These are phyloP conservation scores for Sesbania bispinosa DNA, from an alignment of 306 rosid genomes.

Conservation along the genomic window DNA sequence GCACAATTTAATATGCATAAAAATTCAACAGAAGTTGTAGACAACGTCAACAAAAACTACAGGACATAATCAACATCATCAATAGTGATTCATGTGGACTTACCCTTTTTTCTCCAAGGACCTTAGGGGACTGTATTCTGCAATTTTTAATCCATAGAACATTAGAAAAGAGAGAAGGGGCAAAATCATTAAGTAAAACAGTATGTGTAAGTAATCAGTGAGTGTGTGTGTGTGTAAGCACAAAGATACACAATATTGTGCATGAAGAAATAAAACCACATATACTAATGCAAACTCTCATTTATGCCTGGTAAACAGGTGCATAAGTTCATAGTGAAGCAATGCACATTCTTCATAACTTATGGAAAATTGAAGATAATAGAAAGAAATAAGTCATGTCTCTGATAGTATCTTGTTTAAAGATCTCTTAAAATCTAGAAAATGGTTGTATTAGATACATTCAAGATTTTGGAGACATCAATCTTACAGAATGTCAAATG, in stretches of 20 bases:
- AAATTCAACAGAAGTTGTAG: constrained; percentile 2
- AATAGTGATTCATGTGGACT: constrained; percentile 18
- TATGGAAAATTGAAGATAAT: background rate
- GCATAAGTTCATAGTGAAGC: constrained; percentile 14
- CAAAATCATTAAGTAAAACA: constrained; percentile 17
- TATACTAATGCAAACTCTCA: constrained; percentile 5
- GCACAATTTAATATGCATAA: background rate
- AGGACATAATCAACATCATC: background rate
- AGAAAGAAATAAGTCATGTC: background rate
- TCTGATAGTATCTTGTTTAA: background rate
- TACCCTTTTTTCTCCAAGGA: constrained; percentile 66
- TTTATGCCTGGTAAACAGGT: constrained; percentile 9
- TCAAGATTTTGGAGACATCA: constrained; percentile 16
- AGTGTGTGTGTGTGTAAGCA: background rate
- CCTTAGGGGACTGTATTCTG: constrained; percentile 67
- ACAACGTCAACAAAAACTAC: background rate
- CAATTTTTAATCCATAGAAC: constrained; percentile 39
- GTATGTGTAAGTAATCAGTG: background rate
- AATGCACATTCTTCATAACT: constrained; percentile 1
- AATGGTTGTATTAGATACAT: background rate
- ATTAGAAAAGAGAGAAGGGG: constrained; percentile 28
- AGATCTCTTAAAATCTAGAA: constrained; percentile 10
- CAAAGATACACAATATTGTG: background rate
- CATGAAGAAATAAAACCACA: background rate
- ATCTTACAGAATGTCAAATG: constrained; percentile 9